These are phyloP conservation scores for Leptographium lundbergii DNA, from an alignment of 2,329 filamentous ascomycete species.

Conservation along the genomic window DNA sequence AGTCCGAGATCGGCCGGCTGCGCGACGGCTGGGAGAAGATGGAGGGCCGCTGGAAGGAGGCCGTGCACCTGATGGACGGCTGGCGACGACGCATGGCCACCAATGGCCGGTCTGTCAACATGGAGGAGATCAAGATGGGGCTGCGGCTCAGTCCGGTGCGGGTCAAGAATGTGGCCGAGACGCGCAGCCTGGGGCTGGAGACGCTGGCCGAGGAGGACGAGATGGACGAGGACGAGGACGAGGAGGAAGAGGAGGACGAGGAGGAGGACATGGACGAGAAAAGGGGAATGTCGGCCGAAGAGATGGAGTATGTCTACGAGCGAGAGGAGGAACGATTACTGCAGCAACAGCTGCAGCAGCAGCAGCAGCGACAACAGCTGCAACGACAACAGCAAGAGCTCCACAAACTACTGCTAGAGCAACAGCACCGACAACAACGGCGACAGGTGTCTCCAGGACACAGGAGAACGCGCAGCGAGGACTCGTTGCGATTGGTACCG, in stretches of 20 bases:
- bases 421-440: not conserved
- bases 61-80: conserved; percentile 78
- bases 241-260: conserved; percentile 13
- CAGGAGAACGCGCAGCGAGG: not conserved
- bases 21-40: conserved; percentile 86
- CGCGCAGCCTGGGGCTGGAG: conserved; percentile 25
- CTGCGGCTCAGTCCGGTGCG: conserved; percentile 49
- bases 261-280: conserved; percentile 10
- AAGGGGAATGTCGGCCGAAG: not conserved
- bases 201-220: conserved; percentile 17
- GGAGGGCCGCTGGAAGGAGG: conserved; percentile 82
- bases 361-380: no score
- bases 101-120: conserved; percentile 56
- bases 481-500: not conserved
- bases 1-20: conserved; percentile 77
- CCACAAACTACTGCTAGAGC: no score
- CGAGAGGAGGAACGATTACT: no score
- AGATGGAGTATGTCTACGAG: no score
- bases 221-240: conserved; percentile 13
- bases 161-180: conserved; percentile 38
- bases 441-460: not conserved
- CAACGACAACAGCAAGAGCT: no score
- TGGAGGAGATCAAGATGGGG: conserved; percentile 56
- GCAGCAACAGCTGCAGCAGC: no score
- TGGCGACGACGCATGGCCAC: conserved; percentile 76